Percentiles rank a stretch among this genome's conserved stretches.
These are phyloP conservation scores for Pythium vanterpoolii DNA, from an alignment of 352 stramenopile genomes.

Conservation along the genomic window DNA sequence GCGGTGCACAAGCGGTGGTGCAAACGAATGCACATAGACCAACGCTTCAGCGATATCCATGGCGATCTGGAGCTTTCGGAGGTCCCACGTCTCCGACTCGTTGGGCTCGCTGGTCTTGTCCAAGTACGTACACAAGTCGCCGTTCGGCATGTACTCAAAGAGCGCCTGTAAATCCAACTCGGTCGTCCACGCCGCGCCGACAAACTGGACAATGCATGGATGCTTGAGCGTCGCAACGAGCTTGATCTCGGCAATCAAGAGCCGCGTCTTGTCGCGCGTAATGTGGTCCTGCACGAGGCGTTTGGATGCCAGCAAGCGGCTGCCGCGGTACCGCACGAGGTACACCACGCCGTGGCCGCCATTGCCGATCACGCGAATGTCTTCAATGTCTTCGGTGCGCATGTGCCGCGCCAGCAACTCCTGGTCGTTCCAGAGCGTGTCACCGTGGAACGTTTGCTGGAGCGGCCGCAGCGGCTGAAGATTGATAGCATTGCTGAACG, in stretches of 20 bases:
- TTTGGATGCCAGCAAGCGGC: background rate
- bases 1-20: background rate
- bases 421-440: constrained; percentile 16
- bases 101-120: background rate
- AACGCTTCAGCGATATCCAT: background rate
- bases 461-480: background rate
- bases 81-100: background rate
- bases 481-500: background rate
- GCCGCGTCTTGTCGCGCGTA: background rate
- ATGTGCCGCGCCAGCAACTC: constrained; percentile 10
- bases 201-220: background rate
- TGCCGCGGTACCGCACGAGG: too few relatives aligned
- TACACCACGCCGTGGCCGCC: too few relatives aligned
- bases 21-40: background rate
- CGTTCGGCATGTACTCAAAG: background rate
- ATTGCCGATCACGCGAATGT: too few relatives aligned
- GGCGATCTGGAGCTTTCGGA: background rate
- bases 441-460: background rate
- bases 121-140: background rate
- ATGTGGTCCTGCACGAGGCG: background rate
- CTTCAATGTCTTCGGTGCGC: too few relatives aligned
- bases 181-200: background rate
- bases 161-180: background rate
- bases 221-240: background rate
- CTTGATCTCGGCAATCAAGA: background rate